Base-by-base conservation (phyloP, 2,329 filamentous ascomycete genomes). In the Nannizzia gypsea region DNA sequence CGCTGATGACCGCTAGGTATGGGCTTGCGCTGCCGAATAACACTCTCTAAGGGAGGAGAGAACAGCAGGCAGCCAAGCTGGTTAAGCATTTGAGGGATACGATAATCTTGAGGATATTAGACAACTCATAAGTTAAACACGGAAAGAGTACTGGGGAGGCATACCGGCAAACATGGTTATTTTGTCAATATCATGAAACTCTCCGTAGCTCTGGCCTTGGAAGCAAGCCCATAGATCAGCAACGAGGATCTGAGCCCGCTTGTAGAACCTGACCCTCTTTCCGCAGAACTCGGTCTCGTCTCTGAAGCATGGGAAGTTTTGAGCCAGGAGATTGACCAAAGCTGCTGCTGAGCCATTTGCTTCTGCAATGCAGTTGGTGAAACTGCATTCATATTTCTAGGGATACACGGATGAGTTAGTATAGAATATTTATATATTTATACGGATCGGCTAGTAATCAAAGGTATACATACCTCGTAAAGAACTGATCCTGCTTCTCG, bases 141-240 rank as follows among this genome's bases (percentile, higher is more conserved):
- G 13, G 31, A 3, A 11, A 1, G 31, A 36, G 31, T 13, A 15
- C 1, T n/a, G 15, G 28, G 15, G 22, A 11, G 8, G 9, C 66
- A 48, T 72, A 81, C 80, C 81, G 69, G 93, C 91, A 77, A 99
- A 99, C 86, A 97, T 97, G 62, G 93, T 99, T 67, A 99, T 87
- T 71, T 90, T 90, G 74, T 93, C 87, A 67, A 99, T 96, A 70
- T 99, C 93, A 60, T 83, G 71, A 72, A 99, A 99, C 28, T 81
- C 78, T 34, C 93, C 95, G 68, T 86, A 91, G 26, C 82, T 80
- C 65, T 86, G 79, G 52, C 90, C 90, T 58, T 92, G 83, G 71
- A 97, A 97, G 64, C 90, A 95, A 3, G 93, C 95, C 95, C 95
- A 99, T 0, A 97, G 72, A 72, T 99, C 93, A 22, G 95, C 95